phyloP scores from a whole-genome alignment of 768 basidiomycete species.

The Termitomyces sp. region DNA sequence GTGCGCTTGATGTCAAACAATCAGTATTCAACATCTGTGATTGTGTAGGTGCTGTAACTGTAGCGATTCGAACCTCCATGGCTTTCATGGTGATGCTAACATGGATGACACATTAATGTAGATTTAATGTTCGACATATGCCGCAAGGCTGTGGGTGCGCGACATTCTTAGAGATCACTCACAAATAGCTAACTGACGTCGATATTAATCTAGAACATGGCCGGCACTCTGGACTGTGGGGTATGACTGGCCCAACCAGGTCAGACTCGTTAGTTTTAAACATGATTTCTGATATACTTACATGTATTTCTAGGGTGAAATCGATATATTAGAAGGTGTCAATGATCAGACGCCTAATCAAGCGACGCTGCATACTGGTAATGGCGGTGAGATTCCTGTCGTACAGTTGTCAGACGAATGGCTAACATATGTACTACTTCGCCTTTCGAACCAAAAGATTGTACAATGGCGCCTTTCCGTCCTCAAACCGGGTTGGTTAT shows the following conservation, averaged over 20 bases:
- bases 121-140: conserved; percentile 53
- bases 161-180: neutral
- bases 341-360: conserved; percentile 35
- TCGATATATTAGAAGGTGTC: conserved; percentile 41
- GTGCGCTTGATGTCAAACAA: conserved; percentile 52
- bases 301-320: conserved; percentile 37
- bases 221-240: conserved; percentile 58
- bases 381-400: conserved; percentile 45
- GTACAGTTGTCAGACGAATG: conserved; percentile 32
- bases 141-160: conserved; percentile 53
- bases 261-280: neutral
- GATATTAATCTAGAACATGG: conserved; percentile 30
- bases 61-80: neutral
- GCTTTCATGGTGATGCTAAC: neutral
- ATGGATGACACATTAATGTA: conserved; percentile 8
- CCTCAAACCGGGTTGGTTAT: conserved; percentile 38
- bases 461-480: conserved; percentile 46
- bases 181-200: neutral
- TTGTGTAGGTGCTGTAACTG: conserved; percentile 33
- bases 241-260: conserved; percentile 41
- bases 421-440: neutral
- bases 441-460: conserved; percentile 28
- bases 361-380: conserved; percentile 31
- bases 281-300: neutral
- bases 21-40: conserved; percentile 46